Evolutionary conservation across 495 filamentous ascomycete genomes (phyloP).

Genomic region (Hypoxylon lienhwacheense): DNA sequence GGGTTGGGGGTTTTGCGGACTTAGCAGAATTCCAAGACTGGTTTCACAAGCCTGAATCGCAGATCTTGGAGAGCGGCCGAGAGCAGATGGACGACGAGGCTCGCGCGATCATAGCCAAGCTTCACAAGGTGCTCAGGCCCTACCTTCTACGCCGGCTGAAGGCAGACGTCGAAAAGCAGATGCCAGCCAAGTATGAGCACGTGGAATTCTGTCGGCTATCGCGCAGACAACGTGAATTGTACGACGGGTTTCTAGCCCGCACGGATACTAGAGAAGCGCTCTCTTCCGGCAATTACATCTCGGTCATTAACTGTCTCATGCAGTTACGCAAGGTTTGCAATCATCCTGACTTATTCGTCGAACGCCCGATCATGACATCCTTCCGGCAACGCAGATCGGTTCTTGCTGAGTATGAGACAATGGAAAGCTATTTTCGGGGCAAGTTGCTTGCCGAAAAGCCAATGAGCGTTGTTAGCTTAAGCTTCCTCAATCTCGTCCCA

Average conservation of each 20-base stretch:
- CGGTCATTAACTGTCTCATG: constrained; percentile 98
- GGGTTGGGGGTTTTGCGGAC: constrained; percentile 85
- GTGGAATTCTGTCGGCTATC: constrained; percentile 93
- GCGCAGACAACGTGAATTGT: constrained; percentile 90
- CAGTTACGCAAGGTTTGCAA: constrained; percentile 98
- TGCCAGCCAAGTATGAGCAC: constrained; percentile 97
- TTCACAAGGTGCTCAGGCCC: constrained; percentile 90
- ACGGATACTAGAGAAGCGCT: constrained; percentile 86
- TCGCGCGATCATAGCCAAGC: constrained; percentile 80
- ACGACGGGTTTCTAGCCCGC: constrained; percentile 96
- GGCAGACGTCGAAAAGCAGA: constrained; percentile 98
- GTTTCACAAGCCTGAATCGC: constrained; percentile 89
- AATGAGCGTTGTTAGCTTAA: constrained; percentile 67
- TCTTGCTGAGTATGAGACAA: constrained; percentile 74
- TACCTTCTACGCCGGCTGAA: constrained; percentile 92
- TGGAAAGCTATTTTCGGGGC: constrained; percentile 70
- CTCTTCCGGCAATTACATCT: constrained; percentile 94
- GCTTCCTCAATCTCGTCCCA: constrained; percentile 80
- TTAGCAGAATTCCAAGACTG: constrained; percentile 89
- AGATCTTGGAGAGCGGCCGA: constrained; percentile 91
- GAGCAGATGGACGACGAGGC: constrained; percentile 93
- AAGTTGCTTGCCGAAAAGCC: constrained; percentile 66
- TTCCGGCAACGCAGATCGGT: constrained; percentile 89
- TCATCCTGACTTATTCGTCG: constrained; percentile 96
- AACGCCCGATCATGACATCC: constrained; percentile 95